phyloP scores from a whole-genome alignment of 768 basidiomycete species.

The Tylopilus rubrobrunneus region DNA sequence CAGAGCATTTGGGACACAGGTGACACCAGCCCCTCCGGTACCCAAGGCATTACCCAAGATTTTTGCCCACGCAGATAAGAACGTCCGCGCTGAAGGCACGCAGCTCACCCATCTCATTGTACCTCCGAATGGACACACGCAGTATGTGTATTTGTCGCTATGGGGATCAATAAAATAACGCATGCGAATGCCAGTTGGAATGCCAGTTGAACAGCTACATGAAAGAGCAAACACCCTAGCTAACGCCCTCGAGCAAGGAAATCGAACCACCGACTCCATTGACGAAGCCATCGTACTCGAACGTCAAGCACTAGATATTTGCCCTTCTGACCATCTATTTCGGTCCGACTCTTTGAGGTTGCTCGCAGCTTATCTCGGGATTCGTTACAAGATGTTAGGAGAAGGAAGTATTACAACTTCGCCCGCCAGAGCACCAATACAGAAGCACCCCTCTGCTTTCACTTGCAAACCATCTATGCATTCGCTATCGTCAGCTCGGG shows the following conservation, averaged over 20 bases:
- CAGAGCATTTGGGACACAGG: constrained; percentile 78
- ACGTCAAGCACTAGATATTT: neutral
- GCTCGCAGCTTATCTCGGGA: neutral
- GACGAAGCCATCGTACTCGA: neutral
- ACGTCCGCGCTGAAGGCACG: constrained; percentile 88
- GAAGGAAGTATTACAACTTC: neutral
- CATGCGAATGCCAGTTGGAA: too few species aligned
- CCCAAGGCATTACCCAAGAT: constrained; percentile 77
- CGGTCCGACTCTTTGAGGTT: neutral
- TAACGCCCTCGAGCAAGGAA: neutral
- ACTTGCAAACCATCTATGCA: neutral
- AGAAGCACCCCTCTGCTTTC: neutral
- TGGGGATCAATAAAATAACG: too few species aligned
- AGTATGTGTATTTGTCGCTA: too few species aligned
- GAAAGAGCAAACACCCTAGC: neutral
- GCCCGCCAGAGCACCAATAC: neutral
- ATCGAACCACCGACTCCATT: neutral
- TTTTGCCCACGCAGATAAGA: too few species aligned
- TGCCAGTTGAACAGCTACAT: too few species aligned
- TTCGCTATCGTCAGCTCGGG: neutral
- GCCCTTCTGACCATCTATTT: neutral
- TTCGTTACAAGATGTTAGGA: neutral
- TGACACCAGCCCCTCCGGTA: constrained; percentile 69
- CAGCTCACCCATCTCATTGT: constrained; percentile 50
- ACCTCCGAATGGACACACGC: too few species aligned